Percentiles rank a stretch among this genome's conserved stretches.
These are phyloP conservation scores for Cyberlindnera mississippiensis DNA, from an alignment of 805 yeast genomes.

Conservation along the genomic window DNA sequence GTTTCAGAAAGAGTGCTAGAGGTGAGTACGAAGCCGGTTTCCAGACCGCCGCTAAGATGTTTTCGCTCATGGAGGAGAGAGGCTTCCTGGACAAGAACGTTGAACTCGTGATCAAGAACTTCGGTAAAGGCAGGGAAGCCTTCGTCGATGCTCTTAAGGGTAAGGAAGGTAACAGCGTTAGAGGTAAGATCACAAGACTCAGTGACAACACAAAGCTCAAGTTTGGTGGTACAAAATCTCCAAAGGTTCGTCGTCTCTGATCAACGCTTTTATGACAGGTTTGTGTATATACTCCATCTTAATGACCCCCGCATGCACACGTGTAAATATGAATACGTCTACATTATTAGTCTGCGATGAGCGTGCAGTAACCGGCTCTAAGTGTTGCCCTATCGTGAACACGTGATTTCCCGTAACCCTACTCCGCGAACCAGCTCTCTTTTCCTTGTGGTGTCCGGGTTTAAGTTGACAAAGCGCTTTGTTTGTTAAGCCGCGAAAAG, in stretches of 20 bases:
- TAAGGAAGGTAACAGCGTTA: constrained; percentile 74
- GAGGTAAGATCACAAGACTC: constrained; percentile 63
- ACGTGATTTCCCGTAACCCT: constrained; percentile 11
- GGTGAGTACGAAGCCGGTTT: constrained; percentile 92
- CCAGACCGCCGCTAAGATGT: constrained; percentile 74
- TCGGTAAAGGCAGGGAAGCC: constrained; percentile 88
- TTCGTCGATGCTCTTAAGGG: constrained; percentile 82
- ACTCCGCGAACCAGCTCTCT: background rate
- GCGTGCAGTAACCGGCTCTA: too few relatives aligned
- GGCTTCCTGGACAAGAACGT: constrained; percentile 55
- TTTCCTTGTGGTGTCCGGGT: constrained; percentile 13
- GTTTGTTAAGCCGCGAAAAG: background rate
- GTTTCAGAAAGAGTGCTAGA: constrained; percentile 85
- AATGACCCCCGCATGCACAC: constrained; percentile 5
- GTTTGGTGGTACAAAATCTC: constrained; percentile 91
- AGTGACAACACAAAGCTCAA: constrained; percentile 78
- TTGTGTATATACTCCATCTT: constrained; percentile 9
- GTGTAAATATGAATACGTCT: constrained; percentile 5
- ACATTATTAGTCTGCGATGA: too few relatives aligned
- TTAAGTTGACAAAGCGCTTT: background rate
- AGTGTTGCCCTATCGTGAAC: constrained; percentile 8
- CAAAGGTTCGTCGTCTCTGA: constrained; percentile 72
- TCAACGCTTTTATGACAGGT: background rate
- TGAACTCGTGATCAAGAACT: constrained; percentile 75
- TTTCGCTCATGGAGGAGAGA: constrained; percentile 64